phyloP scores from a whole-genome alignment of 2,329 filamentous ascomycete species.

The Trichophyton simii region DNA sequence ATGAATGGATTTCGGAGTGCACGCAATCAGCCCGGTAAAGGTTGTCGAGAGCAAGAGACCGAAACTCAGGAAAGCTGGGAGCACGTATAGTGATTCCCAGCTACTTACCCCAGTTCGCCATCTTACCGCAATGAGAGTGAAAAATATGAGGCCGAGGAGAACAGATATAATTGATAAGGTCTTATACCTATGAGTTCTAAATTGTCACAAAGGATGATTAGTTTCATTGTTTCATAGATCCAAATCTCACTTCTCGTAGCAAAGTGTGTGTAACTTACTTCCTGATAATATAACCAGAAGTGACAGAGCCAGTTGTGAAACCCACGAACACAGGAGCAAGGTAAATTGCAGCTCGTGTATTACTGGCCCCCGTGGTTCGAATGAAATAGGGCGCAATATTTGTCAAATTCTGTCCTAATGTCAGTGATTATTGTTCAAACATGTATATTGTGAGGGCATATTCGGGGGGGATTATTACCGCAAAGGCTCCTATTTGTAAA shows the following conservation, averaged over 20 bases:
- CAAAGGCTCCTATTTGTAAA: neutral
- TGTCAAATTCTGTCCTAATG: neutral
- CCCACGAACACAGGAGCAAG: neutral
- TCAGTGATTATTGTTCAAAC: neutral
- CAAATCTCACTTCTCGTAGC: no score
- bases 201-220: neutral
- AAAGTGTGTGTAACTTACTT: neutral
- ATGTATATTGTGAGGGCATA: neutral
- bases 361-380: neutral
- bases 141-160: neutral
- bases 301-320: neutral
- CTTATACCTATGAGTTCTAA: conserved; percentile 4
- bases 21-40: neutral
- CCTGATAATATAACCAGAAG: neutral
- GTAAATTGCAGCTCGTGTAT: neutral
- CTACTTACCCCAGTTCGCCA: neutral
- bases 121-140: neutral
- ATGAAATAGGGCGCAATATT: conserved; percentile 3
- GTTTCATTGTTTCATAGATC: neutral
- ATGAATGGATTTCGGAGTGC: neutral
- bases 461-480: neutral
- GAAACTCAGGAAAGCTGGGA: neutral
- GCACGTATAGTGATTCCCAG: neutral
- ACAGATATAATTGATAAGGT: neutral
- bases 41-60: neutral